Conservation (phyloP, 1,284 basidiomycete species). For the Heterobasidion occidentale region DNA sequence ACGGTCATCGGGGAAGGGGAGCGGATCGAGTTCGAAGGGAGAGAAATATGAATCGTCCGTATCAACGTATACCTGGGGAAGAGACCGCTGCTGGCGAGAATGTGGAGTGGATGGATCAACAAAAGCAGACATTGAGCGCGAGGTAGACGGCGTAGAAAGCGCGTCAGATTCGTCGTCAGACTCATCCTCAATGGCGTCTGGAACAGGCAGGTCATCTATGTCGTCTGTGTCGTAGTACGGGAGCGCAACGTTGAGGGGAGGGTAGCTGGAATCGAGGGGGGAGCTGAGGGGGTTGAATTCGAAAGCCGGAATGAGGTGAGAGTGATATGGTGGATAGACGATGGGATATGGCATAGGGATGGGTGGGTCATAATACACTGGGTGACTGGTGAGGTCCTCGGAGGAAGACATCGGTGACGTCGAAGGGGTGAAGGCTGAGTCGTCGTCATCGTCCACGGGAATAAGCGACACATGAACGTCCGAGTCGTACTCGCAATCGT, state of each 20-base stretch:
- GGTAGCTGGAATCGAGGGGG: constrained; percentile 28
- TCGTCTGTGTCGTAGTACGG: constrained; percentile 56
- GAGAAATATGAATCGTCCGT: constrained; percentile 51
- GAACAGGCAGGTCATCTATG: constrained; percentile 57
- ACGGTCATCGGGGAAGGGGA: constrained; percentile 50
- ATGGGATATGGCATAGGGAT: constrained; percentile 51
- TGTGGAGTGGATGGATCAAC: constrained; percentile 31
- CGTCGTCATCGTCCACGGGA: constrained; percentile 38
- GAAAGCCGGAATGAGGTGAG: constrained; percentile 43
- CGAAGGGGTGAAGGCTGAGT: constrained; percentile 43
- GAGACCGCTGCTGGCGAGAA: constrained; percentile 9
- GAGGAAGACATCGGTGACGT: constrained; percentile 65
- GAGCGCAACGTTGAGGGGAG: constrained; percentile 45
- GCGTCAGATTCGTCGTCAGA: constrained; percentile 77
- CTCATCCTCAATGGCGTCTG: constrained; percentile 73
- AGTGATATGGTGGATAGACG: constrained; percentile 57
- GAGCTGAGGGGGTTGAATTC: constrained; percentile 30
- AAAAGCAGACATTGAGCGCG: constrained; percentile 35
- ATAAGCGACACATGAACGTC: constrained; percentile 36
- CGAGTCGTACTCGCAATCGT: constrained; percentile 44
- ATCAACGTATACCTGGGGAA: constrained; percentile 54
- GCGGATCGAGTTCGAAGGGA: constrained; percentile 57
- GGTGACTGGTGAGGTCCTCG: constrained; percentile 54
- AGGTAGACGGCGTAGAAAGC: constrained; percentile 42
- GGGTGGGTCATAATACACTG: constrained; percentile 36